Conservation (phyloP, 805 yeast species). For the Blastobotrys terrestris region DNA sequence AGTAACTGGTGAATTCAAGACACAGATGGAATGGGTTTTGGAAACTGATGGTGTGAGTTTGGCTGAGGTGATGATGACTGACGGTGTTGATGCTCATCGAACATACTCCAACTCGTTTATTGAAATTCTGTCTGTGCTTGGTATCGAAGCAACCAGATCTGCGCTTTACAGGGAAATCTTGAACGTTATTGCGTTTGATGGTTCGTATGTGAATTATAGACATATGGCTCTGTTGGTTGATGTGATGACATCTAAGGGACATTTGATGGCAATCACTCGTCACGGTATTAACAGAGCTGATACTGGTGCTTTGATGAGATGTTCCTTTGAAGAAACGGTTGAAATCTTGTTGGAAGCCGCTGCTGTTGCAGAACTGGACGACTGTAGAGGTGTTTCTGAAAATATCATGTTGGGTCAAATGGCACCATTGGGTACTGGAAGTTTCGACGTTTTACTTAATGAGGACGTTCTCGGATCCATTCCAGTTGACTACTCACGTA, state of each 20-base stretch:
- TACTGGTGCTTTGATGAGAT: constrained; percentile 98
- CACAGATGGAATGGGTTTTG: constrained; percentile 94
- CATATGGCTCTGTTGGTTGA: constrained; percentile 97
- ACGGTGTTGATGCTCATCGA: constrained; percentile 87
- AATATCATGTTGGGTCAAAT: constrained; percentile 96
- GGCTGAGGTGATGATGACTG: constrained; percentile 89
- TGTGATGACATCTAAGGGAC: constrained; percentile 98
- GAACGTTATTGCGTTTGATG: constrained; percentile 98
- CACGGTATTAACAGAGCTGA: constrained; percentile 99
- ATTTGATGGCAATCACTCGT: constrained; percentile 97
- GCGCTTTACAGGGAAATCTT: constrained; percentile 90
- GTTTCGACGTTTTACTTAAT: constrained; percentile 92
- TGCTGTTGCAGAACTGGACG: constrained; percentile 95
- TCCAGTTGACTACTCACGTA: constrained; percentile 41
- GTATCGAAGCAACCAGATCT: constrained; percentile 97
- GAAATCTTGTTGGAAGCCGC: constrained; percentile 97
- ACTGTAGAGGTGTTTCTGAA: constrained; percentile 97
- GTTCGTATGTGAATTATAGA: constrained; percentile 97
- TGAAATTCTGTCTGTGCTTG: constrained; percentile 88
- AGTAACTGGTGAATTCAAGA: constrained; percentile 77
- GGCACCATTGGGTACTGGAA: constrained; percentile 98
- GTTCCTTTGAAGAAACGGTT: constrained; percentile 98
- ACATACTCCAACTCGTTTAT: constrained; percentile 96
- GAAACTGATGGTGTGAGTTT: constrained; percentile 98
- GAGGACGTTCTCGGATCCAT: constrained; percentile 71